Evolutionary conservation across 2,329 filamentous ascomycete genomes (phyloP).

Genomic region (Rutstroemia sp.): DNA sequence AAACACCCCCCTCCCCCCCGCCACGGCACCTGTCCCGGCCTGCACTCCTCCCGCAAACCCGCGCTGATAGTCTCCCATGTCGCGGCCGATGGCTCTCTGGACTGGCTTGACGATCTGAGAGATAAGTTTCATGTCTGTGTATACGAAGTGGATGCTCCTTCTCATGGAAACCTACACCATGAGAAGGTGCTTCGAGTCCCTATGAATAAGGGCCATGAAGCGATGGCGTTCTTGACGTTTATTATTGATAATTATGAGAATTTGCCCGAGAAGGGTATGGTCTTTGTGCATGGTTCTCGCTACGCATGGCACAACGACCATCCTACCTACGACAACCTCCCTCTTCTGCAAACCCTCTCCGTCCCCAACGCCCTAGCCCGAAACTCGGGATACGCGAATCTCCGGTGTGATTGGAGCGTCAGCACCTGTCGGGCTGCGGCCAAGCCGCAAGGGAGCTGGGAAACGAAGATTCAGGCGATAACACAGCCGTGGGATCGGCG

Average conservation of each 20-base stretch:
- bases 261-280: constrained; percentile 32
- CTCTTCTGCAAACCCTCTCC: constrained; percentile 34
- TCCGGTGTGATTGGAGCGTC: constrained; percentile 42
- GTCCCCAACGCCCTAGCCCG: constrained; percentile 31
- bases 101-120: constrained; percentile 35
- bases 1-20: constrained; percentile 30
- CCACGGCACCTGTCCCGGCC: constrained; percentile 37
- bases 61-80: constrained; percentile 38
- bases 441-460: constrained; percentile 35
- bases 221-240: constrained; percentile 41
- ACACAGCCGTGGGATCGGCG: constrained; percentile 38
- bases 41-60: constrained; percentile 33
- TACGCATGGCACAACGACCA: constrained; percentile 39
- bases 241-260: constrained; percentile 38
- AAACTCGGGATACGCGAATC: constrained; percentile 38
- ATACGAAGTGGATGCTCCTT: constrained; percentile 34
- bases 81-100: constrained; percentile 33
- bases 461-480: constrained; percentile 32
- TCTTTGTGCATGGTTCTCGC: constrained; percentile 38
- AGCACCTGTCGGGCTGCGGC: constrained; percentile 33
- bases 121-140: constrained; percentile 38
- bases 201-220: constrained; percentile 38
- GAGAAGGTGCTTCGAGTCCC: constrained; percentile 34
- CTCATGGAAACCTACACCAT: constrained; percentile 15
- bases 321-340: constrained; percentile 37